Percentiles rank a stretch among this genome's conserved stretches.
Conservation (phyloP, 2,329 filamentous ascomycete species). For the Penicillium sp. region DNA sequence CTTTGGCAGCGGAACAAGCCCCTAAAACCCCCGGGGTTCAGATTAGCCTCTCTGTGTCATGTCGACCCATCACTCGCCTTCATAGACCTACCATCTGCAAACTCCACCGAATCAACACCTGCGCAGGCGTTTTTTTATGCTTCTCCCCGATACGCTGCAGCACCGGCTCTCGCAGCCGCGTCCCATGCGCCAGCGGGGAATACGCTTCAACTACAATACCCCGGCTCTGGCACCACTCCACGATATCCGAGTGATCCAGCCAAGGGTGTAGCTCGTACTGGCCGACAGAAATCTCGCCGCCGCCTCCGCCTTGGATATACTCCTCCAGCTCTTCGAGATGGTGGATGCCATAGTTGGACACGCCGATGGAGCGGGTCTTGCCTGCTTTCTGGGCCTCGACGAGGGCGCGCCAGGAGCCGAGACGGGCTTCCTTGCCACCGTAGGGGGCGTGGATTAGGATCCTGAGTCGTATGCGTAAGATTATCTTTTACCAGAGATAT, state of each 20-base stretch:
- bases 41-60: neutral
- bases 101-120: constrained; percentile 76
- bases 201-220: constrained; percentile 76
- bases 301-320: constrained; percentile 60
- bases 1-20: constrained; percentile 65
- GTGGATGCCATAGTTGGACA: constrained; percentile 76
- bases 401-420: constrained; percentile 74
- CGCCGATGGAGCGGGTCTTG: constrained; percentile 69
- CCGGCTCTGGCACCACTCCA: constrained; percentile 65
- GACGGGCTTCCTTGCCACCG: constrained; percentile 66
- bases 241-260: constrained; percentile 70
- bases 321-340: constrained; percentile 68
- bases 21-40: constrained; percentile 37
- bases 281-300: constrained; percentile 69
- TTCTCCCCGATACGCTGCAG: constrained; percentile 65
- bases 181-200: constrained; percentile 71
- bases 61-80: constrained; percentile 12
- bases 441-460: constrained; percentile 77
- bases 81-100: constrained; percentile 67
- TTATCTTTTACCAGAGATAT: neutral
- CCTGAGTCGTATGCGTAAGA: constrained; percentile 13
- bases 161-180: constrained; percentile 68
- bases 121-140: constrained; percentile 70
- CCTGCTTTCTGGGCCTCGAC: constrained; percentile 74
- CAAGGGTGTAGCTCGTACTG: constrained; percentile 84